Conservation (phyloP, 192 early-diverging fungal species). For the Ambispora gerdemannii region DNA sequence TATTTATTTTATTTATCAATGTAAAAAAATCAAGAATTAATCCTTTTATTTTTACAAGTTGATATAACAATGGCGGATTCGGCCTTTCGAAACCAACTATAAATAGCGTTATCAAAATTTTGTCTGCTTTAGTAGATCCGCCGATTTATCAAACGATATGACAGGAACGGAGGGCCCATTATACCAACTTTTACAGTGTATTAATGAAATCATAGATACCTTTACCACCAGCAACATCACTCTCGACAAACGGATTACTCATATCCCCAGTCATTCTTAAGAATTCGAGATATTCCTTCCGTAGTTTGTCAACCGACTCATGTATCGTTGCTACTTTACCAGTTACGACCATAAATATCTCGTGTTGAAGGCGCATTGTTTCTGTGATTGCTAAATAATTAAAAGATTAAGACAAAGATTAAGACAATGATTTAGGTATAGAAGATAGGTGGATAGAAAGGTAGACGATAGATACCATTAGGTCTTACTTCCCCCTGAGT, state of each 20-base stretch:
- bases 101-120: too few species aligned
- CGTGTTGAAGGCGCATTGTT: slow-evolving; percentile 26
- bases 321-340: slow-evolving; percentile 24
- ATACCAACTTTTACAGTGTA: too few species aligned
- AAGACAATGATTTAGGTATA: not conserved
- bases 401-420: not conserved
- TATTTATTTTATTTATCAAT: too few species aligned
- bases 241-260: slow-evolving; percentile 24
- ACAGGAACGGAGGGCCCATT: too few species aligned
- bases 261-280: not conserved
- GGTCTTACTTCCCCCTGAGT: not conserved
- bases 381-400: slow-evolving; percentile 6
- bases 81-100: too few species aligned
- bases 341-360: slow-evolving; percentile 25
- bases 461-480: not conserved
- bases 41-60: too few species aligned
- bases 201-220: too few species aligned
- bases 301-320: slow-evolving; percentile 22
- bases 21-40: too few species aligned
- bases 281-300: slow-evolving; percentile 20
- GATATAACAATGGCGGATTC: too few species aligned
- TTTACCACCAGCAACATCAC: too few species aligned
- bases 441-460: not conserved
- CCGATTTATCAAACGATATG: too few species aligned
- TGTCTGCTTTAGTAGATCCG: too few species aligned